These are phyloP conservation scores for Neurospora intermedia DNA, from an alignment of 495 filamentous ascomycete genomes.

Conservation along the genomic window DNA sequence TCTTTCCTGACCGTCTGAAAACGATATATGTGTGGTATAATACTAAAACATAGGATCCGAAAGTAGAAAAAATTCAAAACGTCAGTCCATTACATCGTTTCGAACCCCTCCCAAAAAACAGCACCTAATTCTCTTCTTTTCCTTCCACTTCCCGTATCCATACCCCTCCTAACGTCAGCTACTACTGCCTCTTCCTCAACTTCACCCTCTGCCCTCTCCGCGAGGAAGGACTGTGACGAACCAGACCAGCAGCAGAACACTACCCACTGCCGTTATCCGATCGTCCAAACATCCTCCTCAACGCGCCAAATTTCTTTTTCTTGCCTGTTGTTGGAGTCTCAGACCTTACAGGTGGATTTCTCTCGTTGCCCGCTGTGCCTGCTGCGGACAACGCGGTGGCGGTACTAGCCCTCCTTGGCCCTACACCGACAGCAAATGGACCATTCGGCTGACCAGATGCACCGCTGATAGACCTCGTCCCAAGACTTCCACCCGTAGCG, in stretches of 20 bases:
- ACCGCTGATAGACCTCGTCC: conserved; percentile 18
- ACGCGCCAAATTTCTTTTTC: conserved; percentile 49
- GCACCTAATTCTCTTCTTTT: background rate
- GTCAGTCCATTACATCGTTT: background rate
- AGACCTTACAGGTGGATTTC: conserved; percentile 16
- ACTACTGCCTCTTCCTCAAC: background rate
- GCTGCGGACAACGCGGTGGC: conserved; percentile 6
- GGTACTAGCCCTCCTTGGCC: conserved; percentile 7
- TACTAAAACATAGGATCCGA: background rate
- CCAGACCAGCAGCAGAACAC: background rate
- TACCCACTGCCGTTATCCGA: conserved; percentile 8
- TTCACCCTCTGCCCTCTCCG: background rate
- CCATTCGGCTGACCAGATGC: background rate
- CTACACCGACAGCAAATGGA: background rate
- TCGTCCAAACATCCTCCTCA: conserved; percentile 48
- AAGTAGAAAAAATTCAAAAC: background rate
- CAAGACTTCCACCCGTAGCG: conserved; percentile 13
- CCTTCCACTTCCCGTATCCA: background rate
- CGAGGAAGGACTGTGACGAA: background rate
- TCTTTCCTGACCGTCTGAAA: background rate
- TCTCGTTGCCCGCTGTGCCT: conserved; percentile 1
- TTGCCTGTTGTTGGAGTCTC: conserved; percentile 26
- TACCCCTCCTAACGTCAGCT: background rate
- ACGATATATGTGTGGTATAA: background rate
- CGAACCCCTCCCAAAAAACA: background rate